Evolutionary conservation across 345 rosid genomes (phyloP).

Genomic region (Syzygium aqueum): DNA sequence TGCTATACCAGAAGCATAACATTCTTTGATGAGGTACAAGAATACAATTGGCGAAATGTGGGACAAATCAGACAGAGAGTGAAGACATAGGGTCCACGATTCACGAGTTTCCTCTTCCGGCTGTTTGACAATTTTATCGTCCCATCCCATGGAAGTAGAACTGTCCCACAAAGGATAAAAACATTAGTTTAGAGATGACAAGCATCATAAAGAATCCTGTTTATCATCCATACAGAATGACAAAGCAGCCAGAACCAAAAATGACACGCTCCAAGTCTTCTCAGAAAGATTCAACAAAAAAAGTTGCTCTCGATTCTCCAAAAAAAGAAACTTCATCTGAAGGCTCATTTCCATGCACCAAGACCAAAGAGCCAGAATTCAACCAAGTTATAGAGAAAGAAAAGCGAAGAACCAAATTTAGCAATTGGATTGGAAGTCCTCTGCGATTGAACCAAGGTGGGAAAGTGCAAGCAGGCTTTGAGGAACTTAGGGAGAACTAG

Average conservation of each 20-base stretch:
- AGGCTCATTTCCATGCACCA: too few species aligned
- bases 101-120: background rate
- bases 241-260: background rate
- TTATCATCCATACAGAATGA: background rate
- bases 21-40: slow-evolving; percentile 71
- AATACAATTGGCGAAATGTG: slow-evolving; percentile 65
- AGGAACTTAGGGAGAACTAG: background rate
- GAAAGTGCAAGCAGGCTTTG: background rate
- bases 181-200: background rate
- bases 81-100: slow-evolving; percentile 30
- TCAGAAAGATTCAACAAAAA: background rate
- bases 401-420: too few species aligned
- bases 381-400: too few species aligned
- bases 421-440: background rate
- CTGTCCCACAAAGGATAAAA: background rate
- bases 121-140: slow-evolving; percentile 17
- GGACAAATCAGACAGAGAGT: slow-evolving; percentile 53
- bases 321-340: background rate
- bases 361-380: too few species aligned
- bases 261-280: background rate
- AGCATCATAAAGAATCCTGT: background rate
- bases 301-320: background rate
- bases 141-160: slow-evolving; percentile 25
- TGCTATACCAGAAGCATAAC: slow-evolving; percentile 54
- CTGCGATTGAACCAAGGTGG: background rate